A percentile compares a stretch with the other conserved stretches of the same genome.
Conservation (phyloP, 2,329 filamentous ascomycete species). For the Diaporthe humulicola region DNA sequence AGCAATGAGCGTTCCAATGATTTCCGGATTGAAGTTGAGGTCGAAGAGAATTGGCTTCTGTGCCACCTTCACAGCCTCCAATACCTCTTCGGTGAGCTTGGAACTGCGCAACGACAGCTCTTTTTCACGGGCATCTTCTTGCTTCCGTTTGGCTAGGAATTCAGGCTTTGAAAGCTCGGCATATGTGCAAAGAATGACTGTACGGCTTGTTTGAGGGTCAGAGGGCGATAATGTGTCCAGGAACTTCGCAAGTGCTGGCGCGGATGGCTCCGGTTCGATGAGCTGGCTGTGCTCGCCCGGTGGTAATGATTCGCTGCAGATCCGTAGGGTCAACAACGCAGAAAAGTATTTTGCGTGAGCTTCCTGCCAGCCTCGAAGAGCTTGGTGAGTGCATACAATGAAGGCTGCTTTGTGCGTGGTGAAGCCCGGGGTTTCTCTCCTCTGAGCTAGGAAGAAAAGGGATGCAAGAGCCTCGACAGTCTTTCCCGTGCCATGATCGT, state of each 20-base stretch:
- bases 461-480: slow-evolving; percentile 22
- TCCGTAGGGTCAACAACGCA: neutral
- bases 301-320: neutral
- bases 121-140: neutral
- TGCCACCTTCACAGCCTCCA: slow-evolving; percentile 7
- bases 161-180: neutral
- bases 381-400: slow-evolving; percentile 13
- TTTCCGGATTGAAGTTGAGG: neutral
- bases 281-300: neutral
- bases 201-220: slow-evolving; percentile 4
- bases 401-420: neutral
- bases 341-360: slow-evolving; percentile 8
- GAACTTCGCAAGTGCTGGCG: neutral
- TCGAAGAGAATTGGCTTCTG: slow-evolving; percentile 15
- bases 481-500: slow-evolving; percentile 22
- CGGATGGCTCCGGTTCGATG: neutral
- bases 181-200: slow-evolving; percentile 1
- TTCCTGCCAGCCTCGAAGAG: slow-evolving; percentile 13
- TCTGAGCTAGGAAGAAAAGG: slow-evolving; percentile 20
- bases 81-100: neutral
- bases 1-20: slow-evolving; percentile 21
- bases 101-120: slow-evolving; percentile 11
- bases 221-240: neutral
- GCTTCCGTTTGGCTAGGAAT: neutral
- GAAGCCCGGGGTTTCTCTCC: neutral